Evolutionary conservation across 2,329 filamentous ascomycete species (phyloP), one percentile per base, ranked within the genome.

Genomic region (Trichoderma oligosporum): DNA sequence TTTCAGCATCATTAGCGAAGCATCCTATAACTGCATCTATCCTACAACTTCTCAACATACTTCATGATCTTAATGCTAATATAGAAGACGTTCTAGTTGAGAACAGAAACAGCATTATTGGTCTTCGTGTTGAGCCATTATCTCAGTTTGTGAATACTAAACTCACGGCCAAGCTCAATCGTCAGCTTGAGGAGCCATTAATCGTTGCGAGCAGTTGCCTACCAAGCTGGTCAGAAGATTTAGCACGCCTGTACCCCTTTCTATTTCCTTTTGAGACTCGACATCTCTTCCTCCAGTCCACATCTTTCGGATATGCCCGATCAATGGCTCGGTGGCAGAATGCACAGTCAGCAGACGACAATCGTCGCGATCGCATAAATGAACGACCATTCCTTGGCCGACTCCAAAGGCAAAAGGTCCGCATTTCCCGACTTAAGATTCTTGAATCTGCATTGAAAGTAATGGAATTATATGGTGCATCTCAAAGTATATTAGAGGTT

Each of bases 251-350:
- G 1, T 99, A 97, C 69, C 93, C 94, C 1, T 99, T 99, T 80
- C 77, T 99, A 11, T 99, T 99, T 71, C 94, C 94, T 2, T 99
- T 99, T 67, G 94, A 99, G 77, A 97, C 94, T 1, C 86, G 94
- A 11, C 93, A 99, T 72, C 78, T 99, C 35, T 99, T 99, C 80
- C 76, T 99, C 31, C 94, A 97, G 73, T 99, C 93, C 2, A 99
- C 95, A 0, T 97, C 94, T 0, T 99, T 99, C 69, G 94, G 94
- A 20, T 99, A 99, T 76, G 93, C 93, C 39, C 85, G 94, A 61
- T 97, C 94, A 16, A 97, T 99, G 94, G 88, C 88, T 59, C 85
- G 93, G 70, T 99, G 95, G 95, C 94, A 97, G 73, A 96, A 90
- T 67, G 86, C 89, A 1, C 91, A 97, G 69, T 83, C 85, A 20